Evolutionary conservation across 352 stramenopile species (phyloP).

Genomic region (Phytophthora sp.): DNA sequence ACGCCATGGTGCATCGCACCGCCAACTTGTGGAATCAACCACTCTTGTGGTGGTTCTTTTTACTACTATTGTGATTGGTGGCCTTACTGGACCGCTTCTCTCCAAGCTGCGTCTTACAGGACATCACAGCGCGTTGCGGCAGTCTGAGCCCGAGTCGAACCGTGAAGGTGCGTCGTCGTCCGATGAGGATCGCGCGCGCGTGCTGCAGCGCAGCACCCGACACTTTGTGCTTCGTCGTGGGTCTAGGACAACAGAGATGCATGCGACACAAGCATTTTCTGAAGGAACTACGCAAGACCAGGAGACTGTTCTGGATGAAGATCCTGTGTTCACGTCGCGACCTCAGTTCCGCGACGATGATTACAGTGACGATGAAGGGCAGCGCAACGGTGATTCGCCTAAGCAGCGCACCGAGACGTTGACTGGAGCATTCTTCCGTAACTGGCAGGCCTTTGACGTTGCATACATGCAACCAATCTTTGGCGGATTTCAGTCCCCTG

Average conservation of each 20-base stretch:
- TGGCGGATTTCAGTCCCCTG: conserved; percentile 43
- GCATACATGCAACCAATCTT: conserved; percentile 85
- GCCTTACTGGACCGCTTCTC: conserved; percentile 74
- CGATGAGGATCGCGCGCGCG: conserved; percentile 21
- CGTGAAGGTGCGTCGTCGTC: conserved; percentile 26
- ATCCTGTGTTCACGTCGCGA: conserved; percentile 66
- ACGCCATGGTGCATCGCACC: conserved; percentile 69
- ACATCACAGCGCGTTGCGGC: conserved; percentile 39
- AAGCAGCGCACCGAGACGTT: conserved; percentile 43
- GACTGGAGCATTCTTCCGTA: conserved; percentile 67
- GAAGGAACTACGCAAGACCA: conserved; percentile 16
- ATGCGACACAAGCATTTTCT: not conserved
- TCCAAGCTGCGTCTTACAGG: conserved; percentile 49
- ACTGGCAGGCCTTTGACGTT: conserved; percentile 74
- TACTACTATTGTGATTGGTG: conserved; percentile 85
- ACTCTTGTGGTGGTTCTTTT: conserved; percentile 88
- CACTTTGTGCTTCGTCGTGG: conserved; percentile 67
- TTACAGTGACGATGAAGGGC: conserved; percentile 50
- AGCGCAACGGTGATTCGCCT: conserved; percentile 16
- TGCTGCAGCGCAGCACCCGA: conserved; percentile 52
- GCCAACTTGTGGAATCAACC: conserved; percentile 82
- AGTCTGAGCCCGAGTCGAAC: conserved; percentile 42
- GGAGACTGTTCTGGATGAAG: conserved; percentile 16
- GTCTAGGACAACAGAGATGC: conserved; percentile 27
- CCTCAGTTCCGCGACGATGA: conserved; percentile 74